Base-by-base conservation (phyloP, 2,329 filamentous ascomycete species). In the Nannizzia gypsea region DNA sequence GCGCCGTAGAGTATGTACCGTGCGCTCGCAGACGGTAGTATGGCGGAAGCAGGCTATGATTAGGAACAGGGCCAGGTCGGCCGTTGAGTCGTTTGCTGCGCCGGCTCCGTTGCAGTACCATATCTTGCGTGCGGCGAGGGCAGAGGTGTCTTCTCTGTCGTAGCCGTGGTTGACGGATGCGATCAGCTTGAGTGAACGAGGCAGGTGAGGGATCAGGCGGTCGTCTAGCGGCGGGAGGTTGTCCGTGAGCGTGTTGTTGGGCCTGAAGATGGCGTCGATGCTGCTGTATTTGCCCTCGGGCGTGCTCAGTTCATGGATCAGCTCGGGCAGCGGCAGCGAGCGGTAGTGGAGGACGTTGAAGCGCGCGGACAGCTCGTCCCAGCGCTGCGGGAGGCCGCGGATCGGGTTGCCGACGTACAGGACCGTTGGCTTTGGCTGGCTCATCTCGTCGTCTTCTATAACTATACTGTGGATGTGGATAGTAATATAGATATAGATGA, bases 41-140 rank as follows among this genome's bases (percentile, higher is more conserved):
- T 61, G 56, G 6, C 63, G 59, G 17, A 63, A 65, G 2, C 60
- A 56, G 9, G 63, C 62, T 8, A 65, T 56, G 34, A 64, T 62
- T 9, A 64, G 58, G 42, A 63, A 63, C 31, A 63, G 24, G 6
- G 63, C 63, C 20, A 59, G 58, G 42, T 64, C 63, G 3, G 62
- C 63, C 1, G 63, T 63, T 3, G 62, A 63, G 38, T 64, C 63
- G 34, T 61, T 62, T 9, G 60, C 62, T 1, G 22, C 62, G 24
- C 62, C 62, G 2, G 63, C 60, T 11, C 62, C 60, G 46, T 64
- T 63, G 22, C 62, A 64, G 56, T 63, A 63, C 62, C 63, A 63
- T 34, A 64, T 61, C 11, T 59, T 59, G 9, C 42, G 54, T 28
- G 56, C 57, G 24, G 48, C 63, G 4, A 63, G 60, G n/a, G 62